phyloP scores from a whole-genome alignment of 1,284 basidiomycete genomes.

The Cutaneotrichosporon cavernicola region DNA sequence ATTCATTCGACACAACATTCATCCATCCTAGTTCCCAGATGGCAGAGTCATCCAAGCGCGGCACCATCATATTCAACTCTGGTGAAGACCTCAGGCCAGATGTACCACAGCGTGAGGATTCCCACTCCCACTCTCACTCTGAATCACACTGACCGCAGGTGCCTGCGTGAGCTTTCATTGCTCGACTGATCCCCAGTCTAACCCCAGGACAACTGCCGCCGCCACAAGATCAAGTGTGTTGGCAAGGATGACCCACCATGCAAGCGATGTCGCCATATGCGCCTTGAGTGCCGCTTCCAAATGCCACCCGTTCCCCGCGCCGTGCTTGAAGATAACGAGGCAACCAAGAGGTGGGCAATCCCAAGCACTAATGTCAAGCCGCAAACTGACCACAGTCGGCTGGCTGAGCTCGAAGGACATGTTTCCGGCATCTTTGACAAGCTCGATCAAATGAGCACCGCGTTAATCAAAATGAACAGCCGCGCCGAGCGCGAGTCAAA shows the following conservation, averaged over 20 bases:
- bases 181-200: not conserved
- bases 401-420: conserved; percentile 21
- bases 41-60: not conserved
- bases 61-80: not conserved
- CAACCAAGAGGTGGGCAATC: conserved; percentile 8
- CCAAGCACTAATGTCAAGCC: no score
- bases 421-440: conserved; percentile 24
- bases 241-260: conserved; percentile 35
- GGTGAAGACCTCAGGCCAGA: not conserved
- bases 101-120: conserved; percentile 1
- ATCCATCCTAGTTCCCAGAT: not conserved
- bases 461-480: conserved; percentile 5
- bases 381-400: conserved; percentile 11
- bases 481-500: not conserved
- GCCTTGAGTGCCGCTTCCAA: conserved; percentile 27
- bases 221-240: conserved; percentile 33
- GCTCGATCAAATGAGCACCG: conserved; percentile 21
- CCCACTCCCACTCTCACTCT: not conserved
- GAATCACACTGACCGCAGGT: not conserved
- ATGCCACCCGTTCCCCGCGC: conserved; percentile 29
- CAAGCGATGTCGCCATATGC: conserved; percentile 29
- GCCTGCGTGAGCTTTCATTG: conserved; percentile 1
- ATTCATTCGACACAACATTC: no score
- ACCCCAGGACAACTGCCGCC: conserved; percentile 25
- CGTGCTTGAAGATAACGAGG: conserved; percentile 14